Base-by-base conservation (phyloP, 441 rosid genomes). In the Euphorbia corollata region DNA sequence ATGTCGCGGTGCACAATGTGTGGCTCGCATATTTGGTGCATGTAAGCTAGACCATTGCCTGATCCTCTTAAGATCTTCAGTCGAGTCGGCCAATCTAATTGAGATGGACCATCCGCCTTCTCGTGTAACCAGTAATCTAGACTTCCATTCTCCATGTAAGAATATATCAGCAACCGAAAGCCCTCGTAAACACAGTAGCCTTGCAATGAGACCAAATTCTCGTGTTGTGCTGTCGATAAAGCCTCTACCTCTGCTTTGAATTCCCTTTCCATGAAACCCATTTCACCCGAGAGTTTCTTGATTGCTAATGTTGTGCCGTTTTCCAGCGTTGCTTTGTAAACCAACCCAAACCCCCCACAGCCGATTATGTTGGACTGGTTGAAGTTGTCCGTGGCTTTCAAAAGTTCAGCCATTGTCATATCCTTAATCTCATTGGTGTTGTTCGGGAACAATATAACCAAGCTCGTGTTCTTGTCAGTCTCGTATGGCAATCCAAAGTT, bases 1-100 rank as follows among this genome's bases (percentile, higher is more conserved):
- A 88, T 84, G 68, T 87, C 96, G 27, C 90, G 79, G 27, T 88
- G 96, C 53, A 86, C 70, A 0, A 91, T 80, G 22, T 88, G 88
- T 10, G 97, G 93, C 68, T 74, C 80, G 6, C 83, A 85, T 51
- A 74, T 83, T 27, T 87, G 82, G 76, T 91, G 97, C 75, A 91
- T 80, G 78, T 82, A 91, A 47, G 90, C 89, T 8, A 91, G 86
- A 55, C 93, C 97, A 70, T 77, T 71, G 47, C 93, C 86, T 5
- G 89, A 80, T 23, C 86, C 96, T 48, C 79, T 61, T 36, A 82
- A 81, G 6, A 87, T 86, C 76, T 80, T 84, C 41, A 85, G 48
- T 50, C 94, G 76, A 56, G 74, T 73, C 36, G 77, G 78, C 87
- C 94, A 86, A 47, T 84, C 85, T 18, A 86, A 19, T 0, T 70